Conservation (phyloP, 2,329 filamentous ascomycete species). For the Epichloe coenophiala region DNA sequence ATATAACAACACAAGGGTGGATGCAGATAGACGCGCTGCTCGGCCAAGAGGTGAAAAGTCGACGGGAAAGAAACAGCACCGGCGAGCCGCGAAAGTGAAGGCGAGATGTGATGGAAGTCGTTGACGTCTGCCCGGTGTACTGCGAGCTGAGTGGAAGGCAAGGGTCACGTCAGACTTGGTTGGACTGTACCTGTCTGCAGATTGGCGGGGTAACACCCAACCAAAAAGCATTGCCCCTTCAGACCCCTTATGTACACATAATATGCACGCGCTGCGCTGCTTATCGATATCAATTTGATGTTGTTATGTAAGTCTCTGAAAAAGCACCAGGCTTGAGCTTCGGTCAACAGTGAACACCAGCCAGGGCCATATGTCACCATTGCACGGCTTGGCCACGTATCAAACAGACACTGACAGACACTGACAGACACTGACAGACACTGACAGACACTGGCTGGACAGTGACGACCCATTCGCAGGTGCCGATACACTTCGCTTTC, state of each 20-base stretch:
- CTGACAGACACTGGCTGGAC: not conserved
- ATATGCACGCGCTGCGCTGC: not conserved
- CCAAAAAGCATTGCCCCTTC: no score
- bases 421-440: not conserved
- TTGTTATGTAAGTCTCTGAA: no score
- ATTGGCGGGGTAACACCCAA: conserved; percentile 24
- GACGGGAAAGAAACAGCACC: not conserved
- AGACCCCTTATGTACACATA: not conserved
- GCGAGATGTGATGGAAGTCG: not conserved
- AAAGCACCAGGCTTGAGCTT: no score
- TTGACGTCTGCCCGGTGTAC: not conserved
- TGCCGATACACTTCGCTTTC: not conserved
- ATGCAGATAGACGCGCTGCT: conserved; percentile 1
- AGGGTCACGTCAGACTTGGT: conserved; percentile 1
- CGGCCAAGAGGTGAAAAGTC: not conserved
- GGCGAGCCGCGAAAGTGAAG: not conserved
- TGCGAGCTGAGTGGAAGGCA: not conserved
- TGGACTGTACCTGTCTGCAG: not conserved
- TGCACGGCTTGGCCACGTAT: not conserved
- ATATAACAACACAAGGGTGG: not conserved
- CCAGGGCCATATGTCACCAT: no score
- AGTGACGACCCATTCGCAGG: not conserved
- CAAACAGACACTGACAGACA: not conserved
- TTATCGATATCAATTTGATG: not conserved
- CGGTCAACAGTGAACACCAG: no score